These are phyloP conservation scores for Hyphodiscus sp. DNA, from an alignment of 2,329 filamentous ascomycete genomes.

Conservation along the genomic window DNA sequence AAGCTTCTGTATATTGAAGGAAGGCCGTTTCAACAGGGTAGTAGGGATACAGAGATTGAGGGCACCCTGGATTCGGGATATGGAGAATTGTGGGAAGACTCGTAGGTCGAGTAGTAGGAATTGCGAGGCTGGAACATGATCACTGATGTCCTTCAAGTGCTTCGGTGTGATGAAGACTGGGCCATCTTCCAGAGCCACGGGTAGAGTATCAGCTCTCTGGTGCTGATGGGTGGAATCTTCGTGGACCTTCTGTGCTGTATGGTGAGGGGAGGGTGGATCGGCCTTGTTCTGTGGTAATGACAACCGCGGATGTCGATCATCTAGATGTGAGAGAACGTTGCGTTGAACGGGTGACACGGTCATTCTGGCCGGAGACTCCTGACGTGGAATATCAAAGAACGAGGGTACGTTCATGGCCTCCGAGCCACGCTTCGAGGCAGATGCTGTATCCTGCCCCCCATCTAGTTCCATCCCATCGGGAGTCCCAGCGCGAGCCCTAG, in stretches of 20 bases:
- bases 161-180: slow-evolving; percentile 47
- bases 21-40: slow-evolving; percentile 82
- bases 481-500: slow-evolving; percentile 11
- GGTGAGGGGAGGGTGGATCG: slow-evolving; percentile 34
- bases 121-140: slow-evolving; percentile 31
- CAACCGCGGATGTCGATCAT: slow-evolving; percentile 48
- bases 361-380: slow-evolving; percentile 40
- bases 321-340: slow-evolving; percentile 28
- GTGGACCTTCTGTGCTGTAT: slow-evolving; percentile 17
- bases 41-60: slow-evolving; percentile 94
- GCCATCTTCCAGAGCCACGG: slow-evolving; percentile 40
- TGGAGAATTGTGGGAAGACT: slow-evolving; percentile 74
- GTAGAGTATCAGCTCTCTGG: slow-evolving; percentile 46
- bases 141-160: slow-evolving; percentile 51
- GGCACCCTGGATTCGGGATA: slow-evolving; percentile 69
- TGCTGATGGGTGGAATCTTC: slow-evolving; percentile 6
- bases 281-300: slow-evolving; percentile 45
- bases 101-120: slow-evolving; percentile 75
- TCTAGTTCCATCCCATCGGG: slow-evolving; percentile 34
- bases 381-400: slow-evolving; percentile 38
- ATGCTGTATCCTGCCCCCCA: slow-evolving; percentile 45
- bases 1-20: slow-evolving; percentile 83
- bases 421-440: slow-evolving; percentile 43
- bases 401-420: slow-evolving; percentile 19
- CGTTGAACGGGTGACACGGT: slow-evolving; percentile 23